A percentile compares a stretch with the other conserved stretches of the same genome.
phyloP scores from a whole-genome alignment of 495 filamentous ascomycete genomes.

The Podospora appendiculata region DNA sequence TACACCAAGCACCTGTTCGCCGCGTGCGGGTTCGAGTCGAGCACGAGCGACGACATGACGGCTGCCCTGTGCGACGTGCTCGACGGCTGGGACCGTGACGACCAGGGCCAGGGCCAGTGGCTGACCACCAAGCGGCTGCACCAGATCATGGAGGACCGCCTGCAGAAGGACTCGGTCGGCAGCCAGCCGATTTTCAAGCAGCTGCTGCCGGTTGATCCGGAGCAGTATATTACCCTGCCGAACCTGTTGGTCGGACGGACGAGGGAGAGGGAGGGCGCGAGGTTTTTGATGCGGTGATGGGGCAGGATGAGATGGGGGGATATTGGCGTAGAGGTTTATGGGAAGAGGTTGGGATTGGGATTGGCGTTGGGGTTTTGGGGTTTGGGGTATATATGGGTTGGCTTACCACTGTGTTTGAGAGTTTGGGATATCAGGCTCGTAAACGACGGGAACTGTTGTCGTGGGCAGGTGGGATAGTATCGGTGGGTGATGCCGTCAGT shows the following conservation, averaged over 20 bases:
- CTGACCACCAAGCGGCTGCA: constrained; percentile 26
- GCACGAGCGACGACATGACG: constrained; percentile 29
- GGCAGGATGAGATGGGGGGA: no score
- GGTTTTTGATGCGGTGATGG: no score
- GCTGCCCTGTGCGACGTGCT: constrained; percentile 23
- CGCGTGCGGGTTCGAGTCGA: constrained; percentile 28
- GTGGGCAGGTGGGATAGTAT: no score
- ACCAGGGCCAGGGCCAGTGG: not conserved
- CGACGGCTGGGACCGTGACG: constrained; percentile 8
- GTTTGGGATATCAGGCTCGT: no score
- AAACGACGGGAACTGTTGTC: no score
- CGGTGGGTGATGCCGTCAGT: no score
- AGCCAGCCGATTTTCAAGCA: constrained; percentile 29
- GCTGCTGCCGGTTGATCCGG: constrained; percentile 23
- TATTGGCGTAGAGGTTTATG: no score
- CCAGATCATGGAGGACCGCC: constrained; percentile 24
- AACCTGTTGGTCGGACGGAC: constrained; percentile 5
- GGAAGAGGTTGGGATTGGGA: no score
- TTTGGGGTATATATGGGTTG: no score
- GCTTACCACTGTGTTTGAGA: no score
- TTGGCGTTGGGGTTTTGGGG: no score
- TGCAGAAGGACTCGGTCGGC: constrained; percentile 19
- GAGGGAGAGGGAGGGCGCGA: no score
- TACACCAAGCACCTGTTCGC: constrained; percentile 30
- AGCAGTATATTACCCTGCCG: constrained; percentile 26